Base-by-base conservation (phyloP, 192 early-diverging fungal genomes). In the Phlyctochytrium bullatum region DNA sequence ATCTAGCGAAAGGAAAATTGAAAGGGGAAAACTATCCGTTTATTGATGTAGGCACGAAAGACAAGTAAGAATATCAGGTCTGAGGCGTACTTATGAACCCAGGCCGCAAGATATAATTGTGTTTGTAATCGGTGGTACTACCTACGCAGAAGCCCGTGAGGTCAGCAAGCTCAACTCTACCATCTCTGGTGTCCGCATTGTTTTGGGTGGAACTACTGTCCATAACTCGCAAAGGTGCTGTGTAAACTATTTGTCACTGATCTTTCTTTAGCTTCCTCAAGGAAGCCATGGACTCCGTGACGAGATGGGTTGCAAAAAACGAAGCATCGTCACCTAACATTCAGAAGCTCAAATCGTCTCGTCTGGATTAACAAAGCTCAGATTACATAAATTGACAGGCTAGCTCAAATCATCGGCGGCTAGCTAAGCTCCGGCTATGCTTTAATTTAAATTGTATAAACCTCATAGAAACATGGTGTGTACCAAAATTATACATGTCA, bases 91-190 rank as follows among this genome's bases (percentile, higher is more conserved):
- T 34, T 2, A 16, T 36, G 36, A 1, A 30, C 17, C 33, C 34
- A 86, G 91, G 68, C 95, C 94, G 47, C 94, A 97, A 65, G 96
- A 98, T 73, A 85, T 98, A 36, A 92, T 99, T 60, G 84, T 98
- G 20, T 98, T 99, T 79, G 90, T 99, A 59, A 82, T 96, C 53
- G 97, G 97, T 28, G 97, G 97, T n/a, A 84, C 85, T 0, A 99
- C 96, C 0, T 91, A 91, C 75, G 95, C 94, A 51, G 97, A 99
- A 66, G 92, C 94, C 17, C 76, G 88, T 50, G 91, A 93, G 66
- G 84, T 98, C 52, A 79, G 88, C 35, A 87, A 90, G 80, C 76
- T 99, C 2, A 98, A 97, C 74, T 82, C 89, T 3, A 73, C 66
- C 50, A 86, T 80, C 12, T 86, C 92, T 23, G 93, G 92, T 27